Evolutionary conservation across 331 rosid species (phyloP).

Genomic region (Stylosanthes scabra): DNA sequence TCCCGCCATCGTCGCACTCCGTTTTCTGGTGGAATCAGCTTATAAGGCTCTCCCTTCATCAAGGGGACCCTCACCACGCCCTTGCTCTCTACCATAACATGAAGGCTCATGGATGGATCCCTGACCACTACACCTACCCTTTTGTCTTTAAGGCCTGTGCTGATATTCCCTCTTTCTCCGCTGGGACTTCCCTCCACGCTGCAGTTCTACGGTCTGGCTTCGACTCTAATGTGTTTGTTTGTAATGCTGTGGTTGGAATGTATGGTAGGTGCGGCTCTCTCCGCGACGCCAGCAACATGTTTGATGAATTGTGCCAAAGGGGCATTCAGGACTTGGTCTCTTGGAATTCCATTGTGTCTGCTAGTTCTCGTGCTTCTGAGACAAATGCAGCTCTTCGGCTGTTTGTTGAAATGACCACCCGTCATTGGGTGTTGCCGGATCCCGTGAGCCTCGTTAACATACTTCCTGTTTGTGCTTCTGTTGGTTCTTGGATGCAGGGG

Average conservation of each 20-base stretch:
- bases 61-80: slow-evolving; percentile 35
- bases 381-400: slow-evolving; percentile 44
- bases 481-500: slow-evolving; percentile 51
- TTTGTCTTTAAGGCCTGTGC: slow-evolving; percentile 79
- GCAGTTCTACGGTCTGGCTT: slow-evolving; percentile 51
- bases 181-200: slow-evolving; percentile 62
- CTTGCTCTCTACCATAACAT: slow-evolving; percentile 52
- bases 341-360: slow-evolving; percentile 77
- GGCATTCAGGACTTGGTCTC: slow-evolving; percentile 70
- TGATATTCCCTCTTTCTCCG: slow-evolving; percentile 40
- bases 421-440: slow-evolving; percentile 45
- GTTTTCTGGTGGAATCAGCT: slow-evolving; percentile 86
- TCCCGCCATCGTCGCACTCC: slow-evolving; percentile 43
- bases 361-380: slow-evolving; percentile 52
- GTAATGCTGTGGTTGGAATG: slow-evolving; percentile 73
- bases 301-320: slow-evolving; percentile 60
- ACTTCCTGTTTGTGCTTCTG: slow-evolving; percentile 75
- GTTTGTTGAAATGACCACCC: slow-evolving; percentile 54
- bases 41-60: slow-evolving; percentile 54
- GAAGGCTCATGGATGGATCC: slow-evolving; percentile 67
- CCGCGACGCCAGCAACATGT: slow-evolving; percentile 56
- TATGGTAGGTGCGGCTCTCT: slow-evolving; percentile 65
- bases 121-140: slow-evolving; percentile 80
- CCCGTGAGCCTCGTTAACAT: slow-evolving; percentile 73
- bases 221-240: slow-evolving; percentile 68